These are phyloP conservation scores for Bipolaris bicolor DNA, from an alignment of 2,329 filamentous ascomycete genomes.

Conservation along the genomic window DNA sequence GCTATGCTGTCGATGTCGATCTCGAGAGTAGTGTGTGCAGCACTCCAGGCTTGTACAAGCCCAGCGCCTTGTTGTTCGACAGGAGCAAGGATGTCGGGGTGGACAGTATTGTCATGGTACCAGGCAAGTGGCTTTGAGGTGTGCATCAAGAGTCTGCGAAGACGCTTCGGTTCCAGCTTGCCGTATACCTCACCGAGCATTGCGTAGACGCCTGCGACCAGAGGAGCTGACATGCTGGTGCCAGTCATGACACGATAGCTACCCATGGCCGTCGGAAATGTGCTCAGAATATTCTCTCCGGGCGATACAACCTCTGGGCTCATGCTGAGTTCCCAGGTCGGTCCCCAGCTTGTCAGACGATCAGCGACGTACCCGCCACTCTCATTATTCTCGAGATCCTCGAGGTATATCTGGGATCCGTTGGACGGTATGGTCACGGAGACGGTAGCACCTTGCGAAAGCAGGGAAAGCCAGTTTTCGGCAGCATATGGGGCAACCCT, in stretches of 20 bases:
- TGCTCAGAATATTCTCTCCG: slow-evolving; percentile 65
- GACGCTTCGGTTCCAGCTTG: slow-evolving; percentile 19
- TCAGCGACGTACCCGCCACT: slow-evolving; percentile 16
- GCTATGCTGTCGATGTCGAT: slow-evolving; percentile 24
- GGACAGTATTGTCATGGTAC: slow-evolving; percentile 17
- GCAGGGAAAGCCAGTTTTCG: slow-evolving; percentile 19
- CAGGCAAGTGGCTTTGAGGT: slow-evolving; percentile 27
- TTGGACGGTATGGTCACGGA: slow-evolving; percentile 23
- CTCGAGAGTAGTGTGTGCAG: slow-evolving; percentile 20
- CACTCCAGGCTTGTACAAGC: slow-evolving; percentile 24
- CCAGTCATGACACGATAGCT: slow-evolving; percentile 60
- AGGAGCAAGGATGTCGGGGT: slow-evolving; percentile 21
- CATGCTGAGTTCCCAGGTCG: slow-evolving; percentile 63
- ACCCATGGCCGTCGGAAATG: slow-evolving; percentile 55
- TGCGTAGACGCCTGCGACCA: slow-evolving; percentile 24
- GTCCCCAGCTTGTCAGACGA: slow-evolving; percentile 60
- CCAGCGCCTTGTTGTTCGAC: slow-evolving; percentile 33
- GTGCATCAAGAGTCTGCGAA: slow-evolving; percentile 20
- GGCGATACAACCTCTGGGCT: slow-evolving; percentile 64
- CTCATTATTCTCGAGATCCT: slow-evolving; percentile 21
- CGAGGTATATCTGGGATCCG: slow-evolving; percentile 11
- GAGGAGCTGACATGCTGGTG: slow-evolving; percentile 60
- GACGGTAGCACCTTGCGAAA: slow-evolving; percentile 18
- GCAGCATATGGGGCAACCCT: slow-evolving; percentile 17
- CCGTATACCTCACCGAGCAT: slow-evolving; percentile 24